Base-by-base conservation (phyloP, 768 basidiomycete species). In the Solioccasus polychromus region DNA sequence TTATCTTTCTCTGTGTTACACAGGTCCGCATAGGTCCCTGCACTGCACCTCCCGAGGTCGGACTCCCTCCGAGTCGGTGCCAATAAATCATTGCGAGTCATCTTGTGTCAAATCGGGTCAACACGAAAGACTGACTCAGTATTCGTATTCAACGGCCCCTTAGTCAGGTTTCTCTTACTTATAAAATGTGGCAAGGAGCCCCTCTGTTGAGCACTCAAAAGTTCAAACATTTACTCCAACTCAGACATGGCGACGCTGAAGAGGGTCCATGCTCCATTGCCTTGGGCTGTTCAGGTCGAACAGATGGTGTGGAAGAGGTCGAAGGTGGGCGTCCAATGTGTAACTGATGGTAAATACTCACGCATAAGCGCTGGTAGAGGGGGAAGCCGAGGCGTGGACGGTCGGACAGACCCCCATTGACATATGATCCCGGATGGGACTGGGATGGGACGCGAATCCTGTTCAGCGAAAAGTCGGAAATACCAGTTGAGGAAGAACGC, bases 371-470 rank as follows among this genome's bases (percentile, higher is more conserved):
- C 28, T 10, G n/a, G n/a, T 29, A 60, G 57, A 4, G 10, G 17
- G 53, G 53, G 34, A 50, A 37, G 39, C 60, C 53, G 24, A 51
- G 34, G n/a, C 51, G 42, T 9, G 37, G 24, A n/a, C 45, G 51
- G 35, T 25, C 11, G 9, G 31, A 53, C 10, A 51, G 43, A 30
- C 60, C 53, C 12, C 17, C 37, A 2, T 44, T 59, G 39, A 35
- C 20, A 17, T 22, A 53, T 4, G 60, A 61, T 28, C 32, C 35
- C 12, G 57, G 51, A 25, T 61, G 59, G 57, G 53, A 62, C 24
- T 62, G 60, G 59, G 60, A 62, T 11, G 57, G 51, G 35, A 39
- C 28, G 10, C 51, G 25, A 20, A 9, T 62, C 35, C 14, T 46
- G 17, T 42, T 51, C 35, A 26, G 17, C 5, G 43, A 42, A 18